A percentile compares a stretch with the other conserved stretches of the same genome.
These are phyloP conservation scores for Aspergillus candidus DNA, from an alignment of 2,329 filamentous ascomycete genomes.

Conservation along the genomic window DNA sequence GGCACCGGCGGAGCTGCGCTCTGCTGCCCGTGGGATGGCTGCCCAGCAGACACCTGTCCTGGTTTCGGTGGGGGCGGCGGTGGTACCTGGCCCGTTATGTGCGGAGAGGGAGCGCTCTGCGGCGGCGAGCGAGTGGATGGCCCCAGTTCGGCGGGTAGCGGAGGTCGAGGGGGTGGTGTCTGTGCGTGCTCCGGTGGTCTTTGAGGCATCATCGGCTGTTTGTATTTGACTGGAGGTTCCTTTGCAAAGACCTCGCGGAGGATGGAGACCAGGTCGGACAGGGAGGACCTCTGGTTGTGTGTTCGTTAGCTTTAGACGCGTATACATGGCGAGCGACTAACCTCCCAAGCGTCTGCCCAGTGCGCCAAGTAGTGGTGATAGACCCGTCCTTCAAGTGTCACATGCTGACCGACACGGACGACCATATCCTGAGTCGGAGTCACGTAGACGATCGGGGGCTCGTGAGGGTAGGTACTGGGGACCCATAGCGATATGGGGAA, in stretches of 20 bases:
- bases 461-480: conserved; percentile 80
- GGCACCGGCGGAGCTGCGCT: conserved; percentile 29
- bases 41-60: conserved; percentile 17
- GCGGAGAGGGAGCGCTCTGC: conserved; percentile 9
- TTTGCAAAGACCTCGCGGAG: conserved; percentile 85
- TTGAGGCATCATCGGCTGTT: conserved; percentile 41
- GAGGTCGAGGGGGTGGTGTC: conserved; percentile 63
- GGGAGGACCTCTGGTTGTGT: conserved; percentile 62
- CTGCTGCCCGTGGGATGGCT: conserved; percentile 20
- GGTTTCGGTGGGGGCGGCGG: conserved; percentile 36
- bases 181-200: conserved; percentile 27
- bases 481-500: conserved; percentile 93
- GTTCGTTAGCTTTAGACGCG: not conserved
- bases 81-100: conserved; percentile 17
- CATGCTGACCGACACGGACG: conserved; percentile 87
- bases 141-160: conserved; percentile 60
- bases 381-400: conserved; percentile 84
- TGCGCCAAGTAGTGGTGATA: conserved; percentile 94
- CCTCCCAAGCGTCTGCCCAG: conserved; percentile 87
- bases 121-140: conserved; percentile 32
- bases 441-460: conserved; percentile 82
- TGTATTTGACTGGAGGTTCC: conserved; percentile 83
- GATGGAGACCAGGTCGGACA: conserved; percentile 75
- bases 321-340: conserved; percentile 43
- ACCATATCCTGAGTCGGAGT: conserved; percentile 83